These are phyloP conservation scores for Saccharomyces pastorianus DNA, from an alignment of 1,139 yeast species.

Conservation along the genomic window DNA sequence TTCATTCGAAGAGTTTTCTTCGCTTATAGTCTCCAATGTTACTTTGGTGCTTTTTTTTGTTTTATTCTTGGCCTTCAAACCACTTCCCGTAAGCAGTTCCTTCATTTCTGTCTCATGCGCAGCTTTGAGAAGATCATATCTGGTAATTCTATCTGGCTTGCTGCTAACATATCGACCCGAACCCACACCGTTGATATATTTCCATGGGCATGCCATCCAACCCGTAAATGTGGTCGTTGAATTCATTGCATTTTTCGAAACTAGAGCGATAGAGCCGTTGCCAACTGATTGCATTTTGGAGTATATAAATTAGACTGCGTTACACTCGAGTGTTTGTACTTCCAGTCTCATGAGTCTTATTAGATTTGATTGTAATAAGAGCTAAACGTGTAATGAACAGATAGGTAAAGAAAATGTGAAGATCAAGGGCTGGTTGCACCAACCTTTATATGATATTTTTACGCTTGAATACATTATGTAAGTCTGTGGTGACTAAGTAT, in stretches of 20 bases:
- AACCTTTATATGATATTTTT: neutral
- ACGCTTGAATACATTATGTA: neutral
- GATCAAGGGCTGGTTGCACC: neutral
- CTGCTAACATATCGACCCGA: constrained; percentile 12
- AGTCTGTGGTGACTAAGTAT: neutral
- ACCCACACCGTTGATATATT: constrained; percentile 4
- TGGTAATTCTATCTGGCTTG: constrained; percentile 10
- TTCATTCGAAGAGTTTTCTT: neutral
- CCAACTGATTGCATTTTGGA: neutral
- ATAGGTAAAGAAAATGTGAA: no score
- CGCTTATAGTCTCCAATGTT: neutral
- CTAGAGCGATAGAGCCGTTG: neutral
- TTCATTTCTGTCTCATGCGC: constrained; percentile 2
- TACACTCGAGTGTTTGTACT: neutral
- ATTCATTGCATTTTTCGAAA: neutral
- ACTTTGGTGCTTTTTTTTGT: neutral
- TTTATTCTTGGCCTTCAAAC: neutral
- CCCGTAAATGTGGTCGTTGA: neutral
- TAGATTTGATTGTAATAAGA: no score
- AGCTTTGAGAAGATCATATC: constrained; percentile 9
- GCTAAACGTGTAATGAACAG: no score
- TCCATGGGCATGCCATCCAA: neutral
- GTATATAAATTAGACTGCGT: neutral
- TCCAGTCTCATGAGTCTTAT: no score
- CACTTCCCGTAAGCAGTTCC: neutral